Evolutionary conservation across 257 asterid species (phyloP).

Genomic region (Solanum virginianum): DNA sequence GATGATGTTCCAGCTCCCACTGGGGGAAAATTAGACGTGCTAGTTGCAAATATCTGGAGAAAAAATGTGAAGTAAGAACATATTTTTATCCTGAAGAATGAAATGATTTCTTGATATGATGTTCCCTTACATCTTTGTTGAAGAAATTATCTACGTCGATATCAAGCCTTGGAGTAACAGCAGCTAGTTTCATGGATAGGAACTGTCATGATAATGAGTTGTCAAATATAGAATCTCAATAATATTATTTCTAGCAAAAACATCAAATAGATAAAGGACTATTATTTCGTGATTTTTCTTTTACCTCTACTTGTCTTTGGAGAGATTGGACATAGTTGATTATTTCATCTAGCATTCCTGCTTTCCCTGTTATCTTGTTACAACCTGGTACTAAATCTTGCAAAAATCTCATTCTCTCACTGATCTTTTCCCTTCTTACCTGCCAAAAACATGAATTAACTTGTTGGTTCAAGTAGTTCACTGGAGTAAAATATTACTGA

Average conservation of each 20-base stretch:
- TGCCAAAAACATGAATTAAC: conserved; percentile 1
- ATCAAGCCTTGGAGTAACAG: conserved; percentile 53
- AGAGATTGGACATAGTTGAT: conserved; percentile 93
- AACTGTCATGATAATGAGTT: conserved; percentile 35
- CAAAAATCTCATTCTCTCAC: conserved; percentile 82
- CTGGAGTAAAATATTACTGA: not conserved
- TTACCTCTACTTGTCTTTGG: conserved; percentile 94
- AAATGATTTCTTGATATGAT: not conserved
- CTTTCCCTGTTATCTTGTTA: conserved; percentile 81
- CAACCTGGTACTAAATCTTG: conserved; percentile 95
- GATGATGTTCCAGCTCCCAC: conserved; percentile 22
- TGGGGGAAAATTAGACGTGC: conserved; percentile 20
- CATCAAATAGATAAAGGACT: not conserved
- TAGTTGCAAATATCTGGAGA: conserved; percentile 35
- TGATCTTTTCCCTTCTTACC: conserved; percentile 91
- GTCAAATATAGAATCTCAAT: not conserved
- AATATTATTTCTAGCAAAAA: not conserved
- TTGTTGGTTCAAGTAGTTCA: not conserved
- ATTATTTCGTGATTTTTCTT: not conserved
- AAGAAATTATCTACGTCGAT: conserved; percentile 37
- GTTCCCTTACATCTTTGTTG: conserved; percentile 49
- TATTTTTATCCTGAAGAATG: not conserved
- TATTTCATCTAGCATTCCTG: conserved; percentile 91
- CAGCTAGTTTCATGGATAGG: conserved; percentile 86
- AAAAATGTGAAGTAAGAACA: not conserved